A percentile compares a stretch with the other conserved stretches of the same genome.
phyloP scores from a whole-genome alignment of 2,329 filamentous ascomycete species.

The Botrytis sinoallii region DNA sequence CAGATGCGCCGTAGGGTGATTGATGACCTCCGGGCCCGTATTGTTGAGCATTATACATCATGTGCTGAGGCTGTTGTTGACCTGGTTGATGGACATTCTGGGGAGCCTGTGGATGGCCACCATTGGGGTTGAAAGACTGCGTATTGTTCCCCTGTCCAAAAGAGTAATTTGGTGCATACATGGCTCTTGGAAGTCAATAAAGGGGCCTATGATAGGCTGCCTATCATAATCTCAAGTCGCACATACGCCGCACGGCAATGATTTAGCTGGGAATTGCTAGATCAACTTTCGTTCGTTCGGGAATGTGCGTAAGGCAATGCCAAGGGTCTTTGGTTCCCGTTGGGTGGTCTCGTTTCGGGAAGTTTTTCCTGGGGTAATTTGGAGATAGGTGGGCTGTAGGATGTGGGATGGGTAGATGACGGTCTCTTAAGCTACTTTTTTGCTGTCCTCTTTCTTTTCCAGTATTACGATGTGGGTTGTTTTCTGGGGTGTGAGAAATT shows the following conservation, averaged over 20 bases:
- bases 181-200: conserved; percentile 19
- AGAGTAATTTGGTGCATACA: conserved; percentile 25
- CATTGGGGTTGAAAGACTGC: conserved; percentile 24
- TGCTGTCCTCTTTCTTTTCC: conserved; percentile 1
- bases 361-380: conserved; percentile 16
- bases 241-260: conserved; percentile 22
- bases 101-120: conserved; percentile 21
- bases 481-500: neutral
- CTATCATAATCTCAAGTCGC: conserved; percentile 20
- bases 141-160: conserved; percentile 21
- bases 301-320: conserved; percentile 19
- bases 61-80: conserved; percentile 42
- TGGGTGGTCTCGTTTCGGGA: conserved; percentile 15
- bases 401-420: conserved; percentile 12
- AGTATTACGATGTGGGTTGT: conserved; percentile 13
- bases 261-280: conserved; percentile 15
- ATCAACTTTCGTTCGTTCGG: conserved; percentile 21
- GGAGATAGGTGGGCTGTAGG: neutral
- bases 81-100: conserved; percentile 29
- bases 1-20: conserved; percentile 31
- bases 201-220: conserved; percentile 21
- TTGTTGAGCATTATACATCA: conserved; percentile 54
- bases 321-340: conserved; percentile 16
- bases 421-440: neutral
- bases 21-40: conserved; percentile 29